Percentiles rank a stretch among this genome's conserved stretches.
Conservation (phyloP, 768 basidiomycete species). For the Lactarius sanguifluus region DNA sequence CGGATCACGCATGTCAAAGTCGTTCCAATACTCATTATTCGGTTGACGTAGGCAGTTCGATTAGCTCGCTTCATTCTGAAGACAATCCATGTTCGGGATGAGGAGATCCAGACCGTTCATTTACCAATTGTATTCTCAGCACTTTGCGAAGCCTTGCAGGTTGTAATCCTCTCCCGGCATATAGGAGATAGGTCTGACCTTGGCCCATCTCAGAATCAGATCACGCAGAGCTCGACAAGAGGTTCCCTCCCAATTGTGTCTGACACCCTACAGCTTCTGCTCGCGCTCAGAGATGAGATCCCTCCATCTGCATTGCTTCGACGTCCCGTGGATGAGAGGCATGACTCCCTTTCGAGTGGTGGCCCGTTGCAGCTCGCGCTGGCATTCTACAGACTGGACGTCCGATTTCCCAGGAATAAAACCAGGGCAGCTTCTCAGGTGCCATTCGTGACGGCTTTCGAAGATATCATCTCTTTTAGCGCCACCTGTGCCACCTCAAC, state of each 20-base stretch:
- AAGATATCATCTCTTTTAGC: constrained; percentile 52
- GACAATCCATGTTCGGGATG: constrained; percentile 77
- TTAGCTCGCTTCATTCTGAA: constrained; percentile 72
- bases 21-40: constrained; percentile 11
- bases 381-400: constrained; percentile 54
- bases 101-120: constrained; percentile 80
- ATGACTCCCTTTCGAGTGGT: constrained; percentile 1
- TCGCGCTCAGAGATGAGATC: constrained; percentile 22
- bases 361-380: constrained; percentile 22
- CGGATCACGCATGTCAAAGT: constrained; percentile 16
- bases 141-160: constrained; percentile 62
- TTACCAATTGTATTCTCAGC: constrained; percentile 76
- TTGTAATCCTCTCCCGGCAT: constrained; percentile 38
- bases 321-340: background rate
- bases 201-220: constrained; percentile 8
- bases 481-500: constrained; percentile 41
- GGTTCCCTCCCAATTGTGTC: constrained; percentile 16
- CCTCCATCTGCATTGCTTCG: constrained; percentile 19
- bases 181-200: background rate
- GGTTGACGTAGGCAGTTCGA: constrained; percentile 52
- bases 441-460: constrained; percentile 60
- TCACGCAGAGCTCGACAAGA: constrained; percentile 2
- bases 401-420: constrained; percentile 3
- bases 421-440: constrained; percentile 35
- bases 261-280: constrained; percentile 18